Evolutionary conservation across 805 yeast species (phyloP).

Genomic region (Phaffomyces thermotolerans): DNA sequence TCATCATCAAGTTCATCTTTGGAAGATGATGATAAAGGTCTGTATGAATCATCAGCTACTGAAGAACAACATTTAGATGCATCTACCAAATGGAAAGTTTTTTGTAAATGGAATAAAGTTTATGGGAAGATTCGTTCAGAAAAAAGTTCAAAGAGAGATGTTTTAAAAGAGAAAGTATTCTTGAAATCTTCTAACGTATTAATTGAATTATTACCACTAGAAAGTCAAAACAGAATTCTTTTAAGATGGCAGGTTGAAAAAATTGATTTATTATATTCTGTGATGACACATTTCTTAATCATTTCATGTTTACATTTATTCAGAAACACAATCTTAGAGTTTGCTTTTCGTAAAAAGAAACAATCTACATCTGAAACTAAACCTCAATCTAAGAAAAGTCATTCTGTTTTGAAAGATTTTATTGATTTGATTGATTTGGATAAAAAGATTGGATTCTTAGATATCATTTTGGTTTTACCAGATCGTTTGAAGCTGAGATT

Average conservation of each 20-base stretch:
- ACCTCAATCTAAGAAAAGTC: background rate
- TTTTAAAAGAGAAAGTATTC: constrained; percentile 25
- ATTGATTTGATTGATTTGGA: constrained; percentile 19
- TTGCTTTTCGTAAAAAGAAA: constrained; percentile 12
- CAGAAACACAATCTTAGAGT: constrained; percentile 31
- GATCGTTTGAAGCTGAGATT: constrained; percentile 42
- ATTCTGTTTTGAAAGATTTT: constrained; percentile 11
- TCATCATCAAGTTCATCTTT: constrained; percentile 25
- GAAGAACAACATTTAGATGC: background rate
- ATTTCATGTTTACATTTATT: constrained; percentile 39
- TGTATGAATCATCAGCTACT: constrained; percentile 15
- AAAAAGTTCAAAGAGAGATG: constrained; percentile 22
- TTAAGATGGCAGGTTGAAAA: constrained; percentile 23
- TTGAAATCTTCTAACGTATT: constrained; percentile 24
- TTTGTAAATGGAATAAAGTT: constrained; percentile 9
- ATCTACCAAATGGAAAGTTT: constrained; percentile 9
- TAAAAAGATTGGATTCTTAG: constrained; percentile 17
- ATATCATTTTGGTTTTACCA: constrained; percentile 32
- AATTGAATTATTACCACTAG: constrained; percentile 18
- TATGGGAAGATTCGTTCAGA: constrained; percentile 27
- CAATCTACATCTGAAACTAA: constrained; percentile 10
- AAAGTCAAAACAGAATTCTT: constrained; percentile 17
- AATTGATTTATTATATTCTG: constrained; percentile 29
- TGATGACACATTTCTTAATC: constrained; percentile 38
- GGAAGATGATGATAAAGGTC: constrained; percentile 27